Evolutionary conservation across 2,329 filamentous ascomycete genomes (phyloP), one percentile per base, ranked within the genome.

Genomic region (Neoscytalidium dimidiatum): DNA sequence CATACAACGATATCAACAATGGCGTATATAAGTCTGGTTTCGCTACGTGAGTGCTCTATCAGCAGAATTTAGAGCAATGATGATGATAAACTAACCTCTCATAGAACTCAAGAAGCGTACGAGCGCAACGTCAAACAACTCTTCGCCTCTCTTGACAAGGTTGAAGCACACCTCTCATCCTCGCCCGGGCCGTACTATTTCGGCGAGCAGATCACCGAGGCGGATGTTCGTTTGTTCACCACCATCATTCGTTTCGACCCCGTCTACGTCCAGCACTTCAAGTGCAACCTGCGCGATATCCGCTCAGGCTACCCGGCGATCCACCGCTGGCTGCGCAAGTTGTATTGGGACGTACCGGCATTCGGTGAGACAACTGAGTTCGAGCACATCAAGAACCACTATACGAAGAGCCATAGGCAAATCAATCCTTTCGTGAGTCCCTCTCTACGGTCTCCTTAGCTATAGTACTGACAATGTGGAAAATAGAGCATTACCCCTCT

Each of bases 301-400:
- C 85, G 93, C 46, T 89, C 86, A 7, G 92, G 92, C 1, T 97
- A 95, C 75, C 94, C 94, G 29, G 82, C 84, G 58, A 80, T 96
- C 66, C 92, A 97, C 81, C 82, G 80, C 66, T 97, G 94, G 93
- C 78, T 97, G 80, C 85, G 91, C 64, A 85, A 89, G 73, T 80
- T 96, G 71, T 97, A 97, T 81, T 97, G 93, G 93, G 89, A 90
- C 17, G 77, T 88, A 26, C 83, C 88, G 0, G 92, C 92, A 2
- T 97, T 96, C 80, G 82, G 82, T 68, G 86, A 91, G 60, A 95
- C 93, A 67, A 96, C 94, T 23, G 86, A 97, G 77, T 97, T 96
- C 76, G 87, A 96, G 77, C 95, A 99, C 80, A 98, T 98, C 82
- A 97, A 96, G 86, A 90, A 85, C 49, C 87, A 90, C 71, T 90